Evolutionary conservation across 1,284 basidiomycete species (phyloP).

Genomic region (Trichosporon sp.): DNA sequence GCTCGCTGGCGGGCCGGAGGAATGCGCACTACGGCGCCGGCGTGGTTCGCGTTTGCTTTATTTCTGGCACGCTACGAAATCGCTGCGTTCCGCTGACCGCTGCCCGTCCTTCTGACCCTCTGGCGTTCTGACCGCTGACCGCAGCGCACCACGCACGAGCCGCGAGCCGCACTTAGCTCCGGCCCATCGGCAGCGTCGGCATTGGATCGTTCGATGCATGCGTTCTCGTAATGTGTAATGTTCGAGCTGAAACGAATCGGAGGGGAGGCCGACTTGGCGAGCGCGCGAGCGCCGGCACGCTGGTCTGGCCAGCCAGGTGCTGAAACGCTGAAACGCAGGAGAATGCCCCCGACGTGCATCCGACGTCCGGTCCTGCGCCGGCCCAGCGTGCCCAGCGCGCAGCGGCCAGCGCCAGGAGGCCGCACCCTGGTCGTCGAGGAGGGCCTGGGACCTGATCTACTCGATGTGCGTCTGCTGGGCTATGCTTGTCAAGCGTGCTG

Average conservation of each 20-base stretch:
- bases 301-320: not conserved
- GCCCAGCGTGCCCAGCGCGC: too few species aligned
- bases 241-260: not conserved
- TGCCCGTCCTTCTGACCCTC: not conserved
- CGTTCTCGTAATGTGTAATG: not conserved
- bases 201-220: not conserved
- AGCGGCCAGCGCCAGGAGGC: too few species aligned
- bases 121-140: not conserved
- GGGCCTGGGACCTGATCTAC: conserved; percentile 4
- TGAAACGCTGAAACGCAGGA: not conserved
- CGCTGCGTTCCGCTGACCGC: not conserved
- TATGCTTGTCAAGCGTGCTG: not conserved
- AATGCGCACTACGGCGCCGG: too few species aligned
- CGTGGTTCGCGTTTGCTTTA: not conserved
- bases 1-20: too few species aligned
- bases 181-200: not conserved
- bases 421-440: not conserved
- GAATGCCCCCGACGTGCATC: not conserved
- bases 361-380: not conserved
- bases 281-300: too few species aligned
- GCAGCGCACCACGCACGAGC: too few species aligned
- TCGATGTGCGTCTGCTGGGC: not conserved
- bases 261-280: not conserved
- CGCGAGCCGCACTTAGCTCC: not conserved
- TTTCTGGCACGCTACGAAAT: not conserved